Evolutionary conservation across 805 yeast genomes (phyloP), one percentile per base, ranked within the genome.

Genomic region (Lipomyces orientalis): DNA sequence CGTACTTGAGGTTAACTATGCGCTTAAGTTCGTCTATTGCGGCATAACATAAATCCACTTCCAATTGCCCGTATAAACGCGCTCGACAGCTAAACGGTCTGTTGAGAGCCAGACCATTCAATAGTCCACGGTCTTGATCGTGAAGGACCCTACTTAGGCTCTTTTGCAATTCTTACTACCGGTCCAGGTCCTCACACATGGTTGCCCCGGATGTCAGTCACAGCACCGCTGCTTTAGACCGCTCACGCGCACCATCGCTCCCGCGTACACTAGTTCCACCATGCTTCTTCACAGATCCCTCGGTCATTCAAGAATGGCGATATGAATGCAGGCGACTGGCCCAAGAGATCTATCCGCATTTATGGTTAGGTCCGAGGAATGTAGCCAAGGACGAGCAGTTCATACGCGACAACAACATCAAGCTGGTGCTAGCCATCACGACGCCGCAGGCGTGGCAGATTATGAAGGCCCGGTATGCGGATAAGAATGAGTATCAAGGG

Each of bases 321-420:
- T 75, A 75, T 60, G 79, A 77, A 54, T 39, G 66, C 49, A 75
- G 80, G n/a, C 73, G 77, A 52, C 64, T 75, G 51, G 83, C 86
- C 2, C 86, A 84, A 72, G 78, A 76, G 66, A 66, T 85, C 19
- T 75, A 80, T 9, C 78, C 79, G 22, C 76, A 79, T 57, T 74
- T 84, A 2, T 83, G 81, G 78, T 76, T 85, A 37, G 87, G 88
- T 1, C 85, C 87, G 1, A 69, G 83, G 64, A 77, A 82, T 60
- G 77, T 81, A 0, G 73, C 83, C n/a, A 76, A 80, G 0, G 81
- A 82, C 71, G 71, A 73, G 8, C 77, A 76, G 8, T 80, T 82
- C 62, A 70, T 85, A 9, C 62, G 67, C 22, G 71, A 75, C n/a
- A 76, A 81, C 64, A 81, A 82, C 67, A 80, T 84, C 68, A 58